Evolutionary conservation across 2,329 filamentous ascomycete genomes (phyloP), one percentile per base, ranked within the genome.

Genomic region (Exophiala alcalophila): DNA sequence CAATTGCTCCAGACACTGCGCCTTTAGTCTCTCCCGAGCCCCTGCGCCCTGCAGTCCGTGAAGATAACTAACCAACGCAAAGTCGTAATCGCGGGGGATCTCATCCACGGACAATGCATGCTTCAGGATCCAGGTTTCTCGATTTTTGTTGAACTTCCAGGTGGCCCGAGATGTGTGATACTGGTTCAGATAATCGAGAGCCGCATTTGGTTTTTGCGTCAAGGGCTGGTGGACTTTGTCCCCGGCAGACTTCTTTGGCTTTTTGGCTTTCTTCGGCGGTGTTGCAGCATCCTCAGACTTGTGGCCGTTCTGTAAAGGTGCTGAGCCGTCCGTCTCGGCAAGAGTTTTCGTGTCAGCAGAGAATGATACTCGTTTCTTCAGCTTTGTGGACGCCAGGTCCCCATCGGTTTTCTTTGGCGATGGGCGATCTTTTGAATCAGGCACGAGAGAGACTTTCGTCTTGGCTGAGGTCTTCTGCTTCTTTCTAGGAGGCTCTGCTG

Each of bases 91-190:
- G 1, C 84, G 83, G 0, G 89, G 86, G 29, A 96, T 77, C 29
- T 78, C 76, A 56, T 81, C 77, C 52, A 80, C 68, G 54, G 86
- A 81, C 61, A 94, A 86, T 31, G 85, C 68, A 69, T 94, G 81
- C 64, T 92, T 91, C 60, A 96, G 78, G 9, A 96, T 72, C 55
- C 86, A 80, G 40, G 83, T 86, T 65, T 96, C 90, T 60, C 88
- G 81, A 56, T 88, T 90, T 69, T 96, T 96, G 71, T 94, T 94
- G 72, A 96, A 97, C 65, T 95, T 96, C 91, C 91, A 97, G 55
- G 72, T 73, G 7, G 75, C 70, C 44, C 81, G 81, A 48, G 81
- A 76, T 41, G 75, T 76, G 65, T 86, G 74, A 74, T 89, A 95
- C 60, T 83, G 80, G 32, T 74, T 74, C 30, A 96, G 76, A 62